Percentiles rank a stretch among this genome's conserved stretches.
phyloP scores from a whole-genome alignment of 371 early-diverging fungal species.

The Rhizomucor miehei region DNA sequence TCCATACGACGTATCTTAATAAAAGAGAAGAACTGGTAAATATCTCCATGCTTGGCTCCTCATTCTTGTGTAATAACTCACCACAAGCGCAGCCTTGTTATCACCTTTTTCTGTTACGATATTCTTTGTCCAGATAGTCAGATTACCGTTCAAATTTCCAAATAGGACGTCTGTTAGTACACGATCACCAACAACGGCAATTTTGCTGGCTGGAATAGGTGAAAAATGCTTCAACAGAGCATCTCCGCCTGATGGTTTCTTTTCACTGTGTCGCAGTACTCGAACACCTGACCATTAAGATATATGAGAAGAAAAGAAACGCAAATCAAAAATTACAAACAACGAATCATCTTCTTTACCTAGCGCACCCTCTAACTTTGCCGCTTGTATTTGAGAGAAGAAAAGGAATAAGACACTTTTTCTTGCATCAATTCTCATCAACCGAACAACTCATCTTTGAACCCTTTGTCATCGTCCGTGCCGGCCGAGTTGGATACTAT shows the following conservation, averaged over 20 bases:
- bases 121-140: conserved; percentile 69
- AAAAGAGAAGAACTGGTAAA: background rate
- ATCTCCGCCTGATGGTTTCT: conserved; percentile 83
- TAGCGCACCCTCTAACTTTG: conserved; percentile 37
- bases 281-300: conserved; percentile 36
- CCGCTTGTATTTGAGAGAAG: conserved; percentile 32
- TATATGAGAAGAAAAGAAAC: background rate
- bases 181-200: conserved; percentile 88
- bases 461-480: conserved; percentile 69
- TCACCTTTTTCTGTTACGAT: conserved; percentile 77
- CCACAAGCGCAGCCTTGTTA: conserved; percentile 68
- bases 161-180: conserved; percentile 85
- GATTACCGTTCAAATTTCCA: conserved; percentile 76
- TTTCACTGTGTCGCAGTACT: conserved; percentile 59
- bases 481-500: conserved; percentile 96
- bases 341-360: conserved; percentile 4
- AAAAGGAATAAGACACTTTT: background rate
- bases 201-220: conserved; percentile 30
- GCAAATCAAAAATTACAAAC: background rate
- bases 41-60: background rate
- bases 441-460: conserved; percentile 45
- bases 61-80: conserved; percentile 20
- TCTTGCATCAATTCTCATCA: background rate
- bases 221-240: conserved; percentile 39
- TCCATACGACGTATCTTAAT: conserved; percentile 53